phyloP scores from a whole-genome alignment of 148 eudicot species.

The Chenopodium suecicum region DNA sequence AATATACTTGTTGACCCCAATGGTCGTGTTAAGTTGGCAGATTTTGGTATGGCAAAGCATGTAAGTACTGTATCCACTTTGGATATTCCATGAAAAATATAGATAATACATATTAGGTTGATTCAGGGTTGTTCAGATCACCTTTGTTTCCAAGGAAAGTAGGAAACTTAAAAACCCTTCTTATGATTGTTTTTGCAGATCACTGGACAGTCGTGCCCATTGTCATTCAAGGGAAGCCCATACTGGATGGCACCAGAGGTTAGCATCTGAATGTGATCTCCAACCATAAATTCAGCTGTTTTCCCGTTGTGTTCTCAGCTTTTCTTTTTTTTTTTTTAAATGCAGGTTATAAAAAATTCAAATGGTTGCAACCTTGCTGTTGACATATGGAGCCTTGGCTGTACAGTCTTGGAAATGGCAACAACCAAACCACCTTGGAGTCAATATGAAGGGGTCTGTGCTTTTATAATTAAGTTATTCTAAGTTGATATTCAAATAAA shows the following conservation, averaged over 20 bases:
- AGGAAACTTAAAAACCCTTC: not conserved
- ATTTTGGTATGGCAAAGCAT: conserved; percentile 99
- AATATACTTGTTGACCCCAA: conserved; percentile 94
- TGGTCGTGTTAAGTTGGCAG: conserved; percentile 93
- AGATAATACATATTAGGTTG: conserved; percentile 6
- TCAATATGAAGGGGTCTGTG: conserved; percentile 95
- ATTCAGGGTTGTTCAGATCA: not conserved
- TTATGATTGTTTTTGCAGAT: conserved; percentile 48
- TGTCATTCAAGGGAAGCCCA: conserved; percentile 94
- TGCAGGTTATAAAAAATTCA: conserved; percentile 77
- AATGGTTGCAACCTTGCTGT: conserved; percentile 79
- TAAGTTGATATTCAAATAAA: not conserved
- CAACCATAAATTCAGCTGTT: not conserved
- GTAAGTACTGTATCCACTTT: conserved; percentile 49
- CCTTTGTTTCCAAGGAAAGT: not conserved
- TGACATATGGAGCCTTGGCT: conserved; percentile 96
- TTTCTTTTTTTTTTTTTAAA: not conserved
- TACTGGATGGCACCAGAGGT: conserved; percentile 99
- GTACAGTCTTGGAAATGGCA: conserved; percentile 96
- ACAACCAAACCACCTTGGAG: conserved; percentile 96
- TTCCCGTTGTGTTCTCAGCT: conserved; percentile 18
- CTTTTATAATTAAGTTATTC: conserved; percentile 3
- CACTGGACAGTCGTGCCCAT: conserved; percentile 84
- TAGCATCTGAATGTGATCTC: conserved; percentile 20
- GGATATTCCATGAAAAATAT: not conserved